phyloP scores from a whole-genome alignment of 345 rosid genomes.

The Lenwebbia sp. region DNA sequence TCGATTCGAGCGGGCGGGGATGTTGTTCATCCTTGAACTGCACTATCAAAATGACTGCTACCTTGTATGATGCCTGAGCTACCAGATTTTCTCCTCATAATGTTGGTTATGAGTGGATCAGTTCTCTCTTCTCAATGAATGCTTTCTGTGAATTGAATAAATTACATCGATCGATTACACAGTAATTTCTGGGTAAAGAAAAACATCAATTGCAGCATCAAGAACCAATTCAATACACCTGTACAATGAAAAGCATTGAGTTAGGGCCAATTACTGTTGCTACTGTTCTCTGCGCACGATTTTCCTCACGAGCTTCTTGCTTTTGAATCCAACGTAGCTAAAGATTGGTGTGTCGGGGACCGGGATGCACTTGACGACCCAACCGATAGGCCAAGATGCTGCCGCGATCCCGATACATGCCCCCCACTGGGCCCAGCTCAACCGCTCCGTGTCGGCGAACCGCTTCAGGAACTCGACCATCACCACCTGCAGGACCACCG shows the following conservation, averaged over 20 bases:
- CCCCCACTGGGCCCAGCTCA: conserved; percentile 53
- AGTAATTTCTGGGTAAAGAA: neutral
- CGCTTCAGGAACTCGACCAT: conserved; percentile 65
- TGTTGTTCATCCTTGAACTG: conserved; percentile 50
- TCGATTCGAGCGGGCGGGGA: conserved; percentile 1
- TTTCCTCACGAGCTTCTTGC: neutral
- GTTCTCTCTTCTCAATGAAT: neutral
- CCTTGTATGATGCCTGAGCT: conserved; percentile 56
- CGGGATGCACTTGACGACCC: conserved; percentile 46
- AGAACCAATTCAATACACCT: neutral
- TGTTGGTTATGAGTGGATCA: conserved; percentile 52
- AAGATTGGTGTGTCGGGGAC: conserved; percentile 44
- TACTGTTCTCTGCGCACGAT: neutral
- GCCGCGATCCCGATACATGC: conserved; percentile 35
- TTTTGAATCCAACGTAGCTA: conserved; percentile 27
- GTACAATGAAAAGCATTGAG: neutral
- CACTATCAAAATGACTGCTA: conserved; percentile 41
- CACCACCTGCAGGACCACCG: conserved; percentile 46
- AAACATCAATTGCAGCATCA: neutral
- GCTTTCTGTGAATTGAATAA: neutral
- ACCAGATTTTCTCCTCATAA: conserved; percentile 70
- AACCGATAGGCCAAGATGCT: conserved; percentile 60
- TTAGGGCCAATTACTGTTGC: neutral
- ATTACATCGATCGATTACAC: neutral
- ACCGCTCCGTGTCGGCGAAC: conserved; percentile 55